Evolutionary conservation across 768 basidiomycete genomes (phyloP).

Genomic region (Boletus vermiculosoides): DNA sequence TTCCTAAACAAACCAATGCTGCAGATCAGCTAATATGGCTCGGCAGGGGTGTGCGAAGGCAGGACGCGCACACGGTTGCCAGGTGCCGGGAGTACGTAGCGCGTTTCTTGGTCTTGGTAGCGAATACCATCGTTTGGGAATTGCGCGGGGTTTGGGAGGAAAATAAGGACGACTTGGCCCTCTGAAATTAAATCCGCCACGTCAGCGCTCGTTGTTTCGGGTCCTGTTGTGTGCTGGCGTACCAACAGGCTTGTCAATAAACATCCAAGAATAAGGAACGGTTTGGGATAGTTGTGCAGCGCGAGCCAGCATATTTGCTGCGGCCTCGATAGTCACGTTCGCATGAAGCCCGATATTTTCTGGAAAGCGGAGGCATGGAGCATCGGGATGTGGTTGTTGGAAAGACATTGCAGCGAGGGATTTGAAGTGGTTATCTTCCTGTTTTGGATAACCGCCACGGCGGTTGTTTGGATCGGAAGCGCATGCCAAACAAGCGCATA

Average conservation of each 20-base stretch:
- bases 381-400: slow-evolving; percentile 54
- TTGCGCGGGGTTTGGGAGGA: slow-evolving; percentile 52
- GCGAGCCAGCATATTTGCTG: slow-evolving; percentile 58
- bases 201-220: neutral
- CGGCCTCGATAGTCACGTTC: slow-evolving; percentile 54
- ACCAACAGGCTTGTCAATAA: slow-evolving; percentile 78
- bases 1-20: slow-evolving; percentile 45
- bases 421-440: slow-evolving; percentile 2
- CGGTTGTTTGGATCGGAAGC: slow-evolving; percentile 34
- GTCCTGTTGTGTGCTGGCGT: slow-evolving; percentile 16
- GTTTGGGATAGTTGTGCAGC: slow-evolving; percentile 55
- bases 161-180: slow-evolving; percentile 66
- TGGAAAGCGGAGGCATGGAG: slow-evolving; percentile 69
- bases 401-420: slow-evolving; percentile 25
- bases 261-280: slow-evolving; percentile 69
- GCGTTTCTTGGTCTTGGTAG: slow-evolving; percentile 70
- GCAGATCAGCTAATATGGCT: neutral
- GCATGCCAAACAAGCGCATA: slow-evolving; percentile 25
- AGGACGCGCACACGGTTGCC: slow-evolving; percentile 52
- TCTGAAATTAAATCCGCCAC: slow-evolving; percentile 38
- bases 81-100: slow-evolving; percentile 47
- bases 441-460: slow-evolving; percentile 10
- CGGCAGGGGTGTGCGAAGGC: neutral
- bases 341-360: slow-evolving; percentile 59
- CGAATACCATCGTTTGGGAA: slow-evolving; percentile 79